Base-by-base conservation (phyloP, 257 asterid genomes). In the Handroanthus guayacan region DNA sequence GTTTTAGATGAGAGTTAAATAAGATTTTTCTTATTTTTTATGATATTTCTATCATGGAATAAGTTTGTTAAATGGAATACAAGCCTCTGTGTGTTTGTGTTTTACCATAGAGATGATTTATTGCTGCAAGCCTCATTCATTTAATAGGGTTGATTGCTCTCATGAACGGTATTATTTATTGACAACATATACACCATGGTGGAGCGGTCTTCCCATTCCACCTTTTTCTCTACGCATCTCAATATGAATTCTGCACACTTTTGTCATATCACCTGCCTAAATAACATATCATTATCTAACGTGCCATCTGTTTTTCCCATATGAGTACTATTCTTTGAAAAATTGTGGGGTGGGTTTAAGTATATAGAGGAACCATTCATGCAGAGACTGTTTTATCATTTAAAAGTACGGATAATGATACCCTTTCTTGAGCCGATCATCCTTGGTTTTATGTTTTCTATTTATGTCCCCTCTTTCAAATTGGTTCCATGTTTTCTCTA, bases 401-500 rank as follows among this genome's bases (percentile, higher is more conserved):
- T 62, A 39, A 54, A 69, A 25, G 48, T 65, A 9, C 2, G 51
- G 62, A 25, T 64, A 14, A 43, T 66, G 67, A 18, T 73, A 37
- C 36, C 31, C 70, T 43, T 58, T 56, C 52, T 45, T 18, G 48
- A 54, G 58, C 6, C 56, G 43, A 31, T 18, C 37, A 34, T 66
- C 74, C 74, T 47, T 54, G 47, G 47, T 65, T 41, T 47, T 25
- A 68, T 48, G 45, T 36, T 60, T 57, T 67, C 43, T 71, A 38
- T 62, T 18, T 60, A 39, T 44, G 31, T 56, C 31, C 17, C 80
- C 66, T 72, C 68, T 50, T 71, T 71, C 68, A 36, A 16, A 76
- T 62, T 68, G 66, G 17, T 50, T 72, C 76, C 18, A 48, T 4
- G 31, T 74, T 45, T 73, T 74, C 45, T 58, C 57, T 68, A 5